phyloP scores from a whole-genome alignment of 768 basidiomycete genomes.

The Kwoniella heveanensis region DNA sequence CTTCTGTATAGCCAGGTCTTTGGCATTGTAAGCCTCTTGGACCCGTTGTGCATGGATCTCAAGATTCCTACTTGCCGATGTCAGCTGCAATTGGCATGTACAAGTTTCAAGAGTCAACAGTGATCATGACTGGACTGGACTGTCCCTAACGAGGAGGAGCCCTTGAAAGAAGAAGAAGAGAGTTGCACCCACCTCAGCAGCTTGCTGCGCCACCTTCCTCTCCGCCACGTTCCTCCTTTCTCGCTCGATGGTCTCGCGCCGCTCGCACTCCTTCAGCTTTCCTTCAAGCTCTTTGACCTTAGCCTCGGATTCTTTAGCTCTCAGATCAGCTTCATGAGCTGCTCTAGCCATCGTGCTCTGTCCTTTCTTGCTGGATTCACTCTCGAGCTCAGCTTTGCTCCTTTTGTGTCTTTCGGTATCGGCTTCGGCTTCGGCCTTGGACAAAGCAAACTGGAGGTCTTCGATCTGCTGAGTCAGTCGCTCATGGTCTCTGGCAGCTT shows the following conservation, averaged over 20 bases:
- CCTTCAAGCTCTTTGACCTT: constrained; percentile 5
- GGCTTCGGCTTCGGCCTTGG: background rate
- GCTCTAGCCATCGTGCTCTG: constrained; percentile 26
- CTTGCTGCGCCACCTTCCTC: constrained; percentile 1
- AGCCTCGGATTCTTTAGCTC: constrained; percentile 8
- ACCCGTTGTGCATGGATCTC: background rate
- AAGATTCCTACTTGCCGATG: background rate
- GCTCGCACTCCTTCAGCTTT: constrained; percentile 6
- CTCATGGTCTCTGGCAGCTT: background rate
- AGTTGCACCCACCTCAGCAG: constrained; percentile 11
- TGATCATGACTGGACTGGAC: too few species aligned
- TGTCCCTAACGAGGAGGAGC: too few species aligned
- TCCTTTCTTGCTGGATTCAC: constrained; percentile 17
- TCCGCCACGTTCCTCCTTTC: constrained; percentile 10
- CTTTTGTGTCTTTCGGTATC: constrained; percentile 2
- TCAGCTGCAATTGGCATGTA: background rate
- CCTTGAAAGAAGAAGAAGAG: too few species aligned
- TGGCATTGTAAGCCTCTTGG: background rate
- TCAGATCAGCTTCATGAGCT: background rate
- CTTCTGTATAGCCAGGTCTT: background rate
- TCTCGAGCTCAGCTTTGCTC: constrained; percentile 7
- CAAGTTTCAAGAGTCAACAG: too few species aligned
- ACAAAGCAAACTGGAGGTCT: background rate
- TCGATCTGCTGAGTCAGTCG: background rate
- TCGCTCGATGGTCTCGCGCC: constrained; percentile 9